Base-by-base conservation (phyloP, 1,284 basidiomycete genomes). In the Tilletia indica region DNA sequence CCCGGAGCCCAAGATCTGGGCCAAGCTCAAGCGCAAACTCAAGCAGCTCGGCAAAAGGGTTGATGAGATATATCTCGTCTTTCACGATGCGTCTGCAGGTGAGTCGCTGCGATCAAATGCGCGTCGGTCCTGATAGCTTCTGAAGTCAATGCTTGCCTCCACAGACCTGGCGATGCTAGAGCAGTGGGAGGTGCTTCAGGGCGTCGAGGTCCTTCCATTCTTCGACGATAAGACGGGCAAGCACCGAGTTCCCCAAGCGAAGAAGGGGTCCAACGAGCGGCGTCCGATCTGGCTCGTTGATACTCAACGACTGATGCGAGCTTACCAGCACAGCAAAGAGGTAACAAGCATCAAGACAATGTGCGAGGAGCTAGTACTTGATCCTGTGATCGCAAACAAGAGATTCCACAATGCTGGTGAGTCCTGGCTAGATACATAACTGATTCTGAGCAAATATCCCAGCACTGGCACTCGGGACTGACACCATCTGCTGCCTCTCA, bases 401-500 rank as follows among this genome's bases (percentile, higher is more conserved):
- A 38, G 61, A 19, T n/a, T 64, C 9, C 61, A 64, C 61, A 64
- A 64, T 39, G 61, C 61, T 64, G 61, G 61, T 64, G 34, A 64
- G 61, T 64, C 25, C 25, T n/a, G 51, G 19, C n/a, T n/a, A n/a
- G 25, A n/a, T 12, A 4, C 36, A 14, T 64, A 25, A 11, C 31
- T 19, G 34, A 21, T 42, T 34, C 9, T 34, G 25, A 25, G 8
- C 58, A 31, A 58, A 31, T 4, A 58, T 34, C 36, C 58, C 9
- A 31, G 5, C 36, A 19, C 51, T 9, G 61, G 16, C 36, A 21
- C 61, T 64, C 31, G 16, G 14, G 61, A 12, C 4, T 25, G 25
- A 31, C 25, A 31, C 25, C 25, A 31, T 16, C 34, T 42, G 16
- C 4, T n/a, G 16, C 6, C 31, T 39, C 34, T 39, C 36, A 64